These are phyloP conservation scores for Neurospora sp. DNA, from an alignment of 495 filamentous ascomycete species.

Conservation along the genomic window DNA sequence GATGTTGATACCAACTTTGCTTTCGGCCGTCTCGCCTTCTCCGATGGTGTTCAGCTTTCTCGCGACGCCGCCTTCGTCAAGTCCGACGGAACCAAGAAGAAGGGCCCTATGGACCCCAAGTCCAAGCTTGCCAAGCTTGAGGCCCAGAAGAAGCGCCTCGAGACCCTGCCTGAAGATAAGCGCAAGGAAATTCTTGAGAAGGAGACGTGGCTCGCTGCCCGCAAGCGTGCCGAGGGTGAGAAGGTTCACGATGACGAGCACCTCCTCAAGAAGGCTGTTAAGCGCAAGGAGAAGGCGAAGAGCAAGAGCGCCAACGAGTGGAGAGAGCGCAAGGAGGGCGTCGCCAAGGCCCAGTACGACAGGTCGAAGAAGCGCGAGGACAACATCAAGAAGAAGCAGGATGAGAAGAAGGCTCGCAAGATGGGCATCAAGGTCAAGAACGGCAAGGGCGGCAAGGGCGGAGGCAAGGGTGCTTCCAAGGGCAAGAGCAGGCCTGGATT, in stretches of 20 bases:
- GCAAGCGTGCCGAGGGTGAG: constrained; percentile 81
- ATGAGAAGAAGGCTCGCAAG: constrained; percentile 46
- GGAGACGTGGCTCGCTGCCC: constrained; percentile 85
- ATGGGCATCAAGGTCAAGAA: constrained; percentile 52
- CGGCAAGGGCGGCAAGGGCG: constrained; percentile 38
- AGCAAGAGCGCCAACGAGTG: constrained; percentile 84
- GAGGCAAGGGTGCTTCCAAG: constrained; percentile 42
- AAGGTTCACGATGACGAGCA: constrained; percentile 80
- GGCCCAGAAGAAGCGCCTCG: constrained; percentile 61
- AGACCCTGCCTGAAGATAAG: constrained; percentile 62
- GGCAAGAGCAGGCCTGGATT: constrained; percentile 69
- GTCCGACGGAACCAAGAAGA: constrained; percentile 41
- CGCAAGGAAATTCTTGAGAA: constrained; percentile 81
- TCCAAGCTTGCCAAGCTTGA: constrained; percentile 61
- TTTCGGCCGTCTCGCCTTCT: constrained; percentile 80
- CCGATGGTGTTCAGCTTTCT: constrained; percentile 70
- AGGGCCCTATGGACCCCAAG: constrained; percentile 70
- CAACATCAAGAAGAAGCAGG: constrained; percentile 75
- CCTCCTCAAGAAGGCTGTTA: constrained; percentile 89
- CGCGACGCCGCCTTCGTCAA: constrained; percentile 52
- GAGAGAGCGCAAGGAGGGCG: constrained; percentile 68
- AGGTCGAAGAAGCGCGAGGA: constrained; percentile 81
- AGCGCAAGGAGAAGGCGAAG: constrained; percentile 83
- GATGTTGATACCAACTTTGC: constrained; percentile 50
- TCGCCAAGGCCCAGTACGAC: constrained; percentile 64